A percentile compares a stretch with the other conserved stretches of the same genome.
These are phyloP conservation scores for Limnomonas spitsbergensis DNA, from an alignment of 139 green algal genomes.

Conservation along the genomic window DNA sequence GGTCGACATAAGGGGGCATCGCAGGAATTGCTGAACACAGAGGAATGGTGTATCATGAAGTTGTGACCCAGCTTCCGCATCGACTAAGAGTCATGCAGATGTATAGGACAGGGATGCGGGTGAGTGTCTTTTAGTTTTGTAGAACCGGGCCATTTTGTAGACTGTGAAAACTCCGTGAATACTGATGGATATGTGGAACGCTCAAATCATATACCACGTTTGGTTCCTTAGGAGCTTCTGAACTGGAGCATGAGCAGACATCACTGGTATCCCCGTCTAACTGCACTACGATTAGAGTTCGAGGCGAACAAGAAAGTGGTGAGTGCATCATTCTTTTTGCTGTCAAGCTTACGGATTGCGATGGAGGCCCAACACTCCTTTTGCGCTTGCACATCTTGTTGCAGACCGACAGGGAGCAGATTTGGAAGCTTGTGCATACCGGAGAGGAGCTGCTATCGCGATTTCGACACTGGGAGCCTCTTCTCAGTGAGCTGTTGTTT, in stretches of 20 bases:
- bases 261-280: slow-evolving; percentile 41
- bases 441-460: slow-evolving; percentile 45
- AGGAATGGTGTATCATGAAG: slow-evolving; percentile 18
- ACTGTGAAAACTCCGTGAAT: too few species aligned
- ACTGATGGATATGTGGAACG: too few species aligned
- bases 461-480: slow-evolving; percentile 48
- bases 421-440: slow-evolving; percentile 34
- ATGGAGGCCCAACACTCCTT: too few species aligned
- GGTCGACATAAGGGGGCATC: too few species aligned
- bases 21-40: too few species aligned
- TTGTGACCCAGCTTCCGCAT: slow-evolving; percentile 33
- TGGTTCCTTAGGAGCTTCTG: slow-evolving; percentile 36
- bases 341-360: too few species aligned
- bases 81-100: slow-evolving; percentile 38
- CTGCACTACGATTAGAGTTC: slow-evolving; percentile 39
- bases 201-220: too few species aligned
- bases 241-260: slow-evolving; percentile 39
- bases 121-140: too few species aligned
- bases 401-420: slow-evolving; percentile 40
- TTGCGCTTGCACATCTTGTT: too few species aligned
- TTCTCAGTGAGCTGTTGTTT: slow-evolving; percentile 48
- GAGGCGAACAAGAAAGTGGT: slow-evolving; percentile 35
- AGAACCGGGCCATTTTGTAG: too few species aligned
- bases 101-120: slow-evolving; percentile 33
- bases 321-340: slow-evolving; percentile 4